Conservation (phyloP, 2,329 filamentous ascomycete genomes). For the Trichocomaceae sp. region DNA sequence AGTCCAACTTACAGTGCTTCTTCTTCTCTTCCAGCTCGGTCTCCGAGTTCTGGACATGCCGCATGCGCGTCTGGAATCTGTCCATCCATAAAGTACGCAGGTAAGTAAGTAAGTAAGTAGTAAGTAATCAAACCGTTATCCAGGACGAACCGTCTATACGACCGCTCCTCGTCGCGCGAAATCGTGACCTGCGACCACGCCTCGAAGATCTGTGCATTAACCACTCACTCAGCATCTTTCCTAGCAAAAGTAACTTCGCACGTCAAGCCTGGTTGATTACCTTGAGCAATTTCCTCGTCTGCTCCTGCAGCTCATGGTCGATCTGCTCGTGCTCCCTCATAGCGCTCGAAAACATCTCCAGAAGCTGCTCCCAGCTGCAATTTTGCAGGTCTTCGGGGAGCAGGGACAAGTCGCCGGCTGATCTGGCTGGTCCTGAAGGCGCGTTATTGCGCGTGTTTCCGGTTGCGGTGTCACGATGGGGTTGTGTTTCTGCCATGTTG, state of each 20-base stretch:
- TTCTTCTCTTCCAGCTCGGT: slow-evolving; percentile 65
- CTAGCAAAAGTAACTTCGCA: background rate
- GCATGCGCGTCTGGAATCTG: slow-evolving; percentile 71
- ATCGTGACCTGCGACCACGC: slow-evolving; percentile 70
- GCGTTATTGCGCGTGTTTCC: background rate
- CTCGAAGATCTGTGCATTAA: slow-evolving; percentile 59
- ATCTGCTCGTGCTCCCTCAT: slow-evolving; percentile 56
- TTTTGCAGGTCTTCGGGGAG: slow-evolving; percentile 12
- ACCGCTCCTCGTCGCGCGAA: slow-evolving; percentile 67
- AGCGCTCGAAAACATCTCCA: slow-evolving; percentile 60
- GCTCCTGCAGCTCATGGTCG: slow-evolving; percentile 60
- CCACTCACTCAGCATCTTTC: slow-evolving; percentile 2
- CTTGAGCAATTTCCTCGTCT: slow-evolving; percentile 62
- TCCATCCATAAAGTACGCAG: no score
- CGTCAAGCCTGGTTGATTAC: slow-evolving; percentile 32
- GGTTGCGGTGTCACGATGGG: background rate
- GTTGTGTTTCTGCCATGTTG: background rate
- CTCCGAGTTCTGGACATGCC: slow-evolving; percentile 70
- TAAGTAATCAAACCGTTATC: background rate
- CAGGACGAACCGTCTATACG: slow-evolving; percentile 59
- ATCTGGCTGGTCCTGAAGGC: background rate
- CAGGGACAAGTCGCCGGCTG: slow-evolving; percentile 4
- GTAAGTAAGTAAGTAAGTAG: no score
- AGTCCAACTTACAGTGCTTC: slow-evolving; percentile 63
- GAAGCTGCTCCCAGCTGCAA: slow-evolving; percentile 62